phyloP scores from a whole-genome alignment of 2,329 filamentous ascomycete species.

The Pseudogymnoascus sp. region DNA sequence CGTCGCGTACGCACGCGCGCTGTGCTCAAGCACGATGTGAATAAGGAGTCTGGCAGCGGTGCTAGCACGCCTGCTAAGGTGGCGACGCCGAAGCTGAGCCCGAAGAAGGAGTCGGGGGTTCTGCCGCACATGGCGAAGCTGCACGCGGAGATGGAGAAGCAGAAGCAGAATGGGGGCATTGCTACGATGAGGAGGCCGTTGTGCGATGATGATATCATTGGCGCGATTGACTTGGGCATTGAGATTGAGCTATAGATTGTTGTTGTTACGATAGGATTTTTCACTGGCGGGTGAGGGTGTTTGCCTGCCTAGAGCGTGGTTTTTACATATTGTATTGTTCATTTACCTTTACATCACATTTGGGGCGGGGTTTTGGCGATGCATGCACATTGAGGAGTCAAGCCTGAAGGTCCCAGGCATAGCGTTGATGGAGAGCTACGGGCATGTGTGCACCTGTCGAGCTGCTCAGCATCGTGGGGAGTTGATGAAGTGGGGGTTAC shows the following conservation, averaged over 20 bases:
- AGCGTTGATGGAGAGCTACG: neutral
- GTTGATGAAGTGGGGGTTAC: neutral
- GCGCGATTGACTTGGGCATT: slow-evolving; percentile 79
- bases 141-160: slow-evolving; percentile 44
- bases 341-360: neutral
- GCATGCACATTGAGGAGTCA: neutral
- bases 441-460: neutral
- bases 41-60: slow-evolving; percentile 41
- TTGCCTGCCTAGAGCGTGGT: neutral
- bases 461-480: neutral
- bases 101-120: slow-evolving; percentile 38
- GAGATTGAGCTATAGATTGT: slow-evolving; percentile 59
- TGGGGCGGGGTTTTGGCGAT: slow-evolving; percentile 1
- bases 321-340: slow-evolving; percentile 7
- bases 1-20: slow-evolving; percentile 60
- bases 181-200: slow-evolving; percentile 70
- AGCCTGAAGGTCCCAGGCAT: neutral
- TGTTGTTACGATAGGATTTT: neutral
- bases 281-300: neutral
- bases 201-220: slow-evolving; percentile 90
- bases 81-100: slow-evolving; percentile 38
- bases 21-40: slow-evolving; percentile 62
- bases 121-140: slow-evolving; percentile 50
- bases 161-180: slow-evolving; percentile 39
- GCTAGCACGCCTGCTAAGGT: slow-evolving; percentile 46